Conservation (phyloP, 164 flowering plant species). For the Saururus chinensis region DNA sequence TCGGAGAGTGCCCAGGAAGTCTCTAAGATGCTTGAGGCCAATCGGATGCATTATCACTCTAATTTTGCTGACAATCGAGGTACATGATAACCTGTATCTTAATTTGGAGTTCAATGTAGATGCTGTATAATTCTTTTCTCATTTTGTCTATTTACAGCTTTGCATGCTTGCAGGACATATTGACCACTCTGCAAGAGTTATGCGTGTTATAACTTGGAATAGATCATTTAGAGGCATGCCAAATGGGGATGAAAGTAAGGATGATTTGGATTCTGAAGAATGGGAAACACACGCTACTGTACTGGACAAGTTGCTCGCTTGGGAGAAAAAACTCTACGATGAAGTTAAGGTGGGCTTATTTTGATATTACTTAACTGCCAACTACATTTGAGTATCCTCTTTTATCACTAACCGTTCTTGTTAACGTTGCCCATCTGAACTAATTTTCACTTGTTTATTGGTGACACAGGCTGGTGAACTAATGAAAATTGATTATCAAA, state of each 20-base stretch:
- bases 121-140: not conserved
- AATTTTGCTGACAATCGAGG: slow-evolving; percentile 86
- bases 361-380: not conserved
- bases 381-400: not conserved
- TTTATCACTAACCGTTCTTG: not conserved
- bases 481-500: slow-evolving; percentile 82
- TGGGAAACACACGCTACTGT: slow-evolving; percentile 86
- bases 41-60: slow-evolving; percentile 79
- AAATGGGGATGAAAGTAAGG: slow-evolving; percentile 41
- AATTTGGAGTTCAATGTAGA: not conserved
- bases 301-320: slow-evolving; percentile 86
- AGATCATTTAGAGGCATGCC: slow-evolving; percentile 46
- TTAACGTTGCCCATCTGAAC: not conserved
- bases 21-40: slow-evolving; percentile 86
- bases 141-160: not conserved
- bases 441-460: not conserved
- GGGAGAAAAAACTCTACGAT: slow-evolving; percentile 95
- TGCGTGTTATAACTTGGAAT: slow-evolving; percentile 96
- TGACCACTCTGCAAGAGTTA: slow-evolving; percentile 88
- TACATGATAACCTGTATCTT: slow-evolving; percentile 7
- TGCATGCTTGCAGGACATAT: slow-evolving; percentile 47
- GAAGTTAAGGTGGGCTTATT: slow-evolving; percentile 76
- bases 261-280: slow-evolving; percentile 55
- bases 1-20: slow-evolving; percentile 78
- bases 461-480: slow-evolving; percentile 65